A percentile compares a stretch with the other conserved stretches of the same genome.
Evolutionary conservation across 2,329 filamentous ascomycete genomes (phyloP).

Genomic region (Volutella citrinella): DNA sequence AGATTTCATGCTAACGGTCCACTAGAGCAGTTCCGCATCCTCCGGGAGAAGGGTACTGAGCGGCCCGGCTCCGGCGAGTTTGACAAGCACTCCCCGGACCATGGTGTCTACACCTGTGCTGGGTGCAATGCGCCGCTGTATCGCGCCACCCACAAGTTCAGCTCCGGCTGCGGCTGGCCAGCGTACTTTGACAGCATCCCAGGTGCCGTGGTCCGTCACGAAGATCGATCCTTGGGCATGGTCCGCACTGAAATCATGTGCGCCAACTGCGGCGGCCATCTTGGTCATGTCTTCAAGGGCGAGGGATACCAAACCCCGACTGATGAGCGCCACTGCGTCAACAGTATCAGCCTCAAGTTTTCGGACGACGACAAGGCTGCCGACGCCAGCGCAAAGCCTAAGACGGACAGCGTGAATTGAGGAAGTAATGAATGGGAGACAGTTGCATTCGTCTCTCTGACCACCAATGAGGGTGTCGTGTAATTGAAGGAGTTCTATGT

Average conservation of each 20-base stretch:
- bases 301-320: conserved; percentile 83
- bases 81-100: conserved; percentile 76
- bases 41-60: conserved; percentile 92
- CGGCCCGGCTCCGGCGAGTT: conserved; percentile 75
- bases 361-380: conserved; percentile 57
- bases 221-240: conserved; percentile 79
- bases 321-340: conserved; percentile 96
- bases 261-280: conserved; percentile 87
- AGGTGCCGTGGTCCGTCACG: conserved; percentile 79
- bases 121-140: conserved; percentile 87
- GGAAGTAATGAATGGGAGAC: too few species aligned
- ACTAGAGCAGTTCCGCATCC: conserved; percentile 92
- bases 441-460: too few species aligned
- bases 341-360: conserved; percentile 88
- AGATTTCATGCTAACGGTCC: too few species aligned
- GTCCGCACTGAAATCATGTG: conserved; percentile 89
- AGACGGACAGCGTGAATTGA: conserved; percentile 37
- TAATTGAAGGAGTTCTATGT: too few species aligned
- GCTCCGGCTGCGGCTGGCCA: conserved; percentile 94
- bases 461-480: too few species aligned
- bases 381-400: conserved; percentile 21
- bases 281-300: conserved; percentile 94
- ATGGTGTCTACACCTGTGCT: conserved; percentile 83
- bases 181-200: conserved; percentile 96
- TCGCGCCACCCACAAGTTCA: conserved; percentile 92